phyloP scores from a whole-genome alignment of 768 basidiomycete genomes.

The Macrolepiota albuminosa region DNA sequence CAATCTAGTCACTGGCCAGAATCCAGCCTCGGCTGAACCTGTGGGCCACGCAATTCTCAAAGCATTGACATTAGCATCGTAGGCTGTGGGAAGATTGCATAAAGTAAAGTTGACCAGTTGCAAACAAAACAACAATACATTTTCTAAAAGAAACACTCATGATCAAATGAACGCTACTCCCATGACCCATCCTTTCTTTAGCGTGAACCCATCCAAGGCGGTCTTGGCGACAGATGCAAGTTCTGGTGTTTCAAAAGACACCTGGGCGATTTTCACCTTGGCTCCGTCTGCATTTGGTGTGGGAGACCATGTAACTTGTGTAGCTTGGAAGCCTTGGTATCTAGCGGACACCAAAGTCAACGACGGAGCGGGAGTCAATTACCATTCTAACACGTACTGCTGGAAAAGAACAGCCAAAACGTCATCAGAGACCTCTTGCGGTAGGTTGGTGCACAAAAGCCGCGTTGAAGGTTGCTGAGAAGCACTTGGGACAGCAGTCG shows the following conservation, averaged over 20 bases:
- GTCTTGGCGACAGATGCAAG: conserved; percentile 76
- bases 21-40: conserved; percentile 59
- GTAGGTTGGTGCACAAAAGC: conserved; percentile 80
- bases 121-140: conserved; percentile 4
- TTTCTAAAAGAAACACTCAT: conserved; percentile 9
- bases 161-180: conserved; percentile 61
- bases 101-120: not conserved
- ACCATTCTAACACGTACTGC: conserved; percentile 54
- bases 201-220: conserved; percentile 77
- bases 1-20: conserved; percentile 66
- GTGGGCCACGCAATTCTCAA: conserved; percentile 55
- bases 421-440: conserved; percentile 85
- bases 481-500: conserved; percentile 38
- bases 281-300: conserved; percentile 60
- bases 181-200: conserved; percentile 88
- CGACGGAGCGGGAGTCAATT: no score
- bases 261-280: conserved; percentile 76
- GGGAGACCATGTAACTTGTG: conserved; percentile 66
- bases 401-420: conserved; percentile 87
- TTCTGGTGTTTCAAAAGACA: conserved; percentile 70
- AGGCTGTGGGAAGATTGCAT: not conserved
- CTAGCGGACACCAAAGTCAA: conserved; percentile 33
- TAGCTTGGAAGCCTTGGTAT: conserved; percentile 77
- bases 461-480: conserved; percentile 54
- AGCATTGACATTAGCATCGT: conserved; percentile 29